Conservation (phyloP, 345 rosid species). For the Fremontodendron californicum region DNA sequence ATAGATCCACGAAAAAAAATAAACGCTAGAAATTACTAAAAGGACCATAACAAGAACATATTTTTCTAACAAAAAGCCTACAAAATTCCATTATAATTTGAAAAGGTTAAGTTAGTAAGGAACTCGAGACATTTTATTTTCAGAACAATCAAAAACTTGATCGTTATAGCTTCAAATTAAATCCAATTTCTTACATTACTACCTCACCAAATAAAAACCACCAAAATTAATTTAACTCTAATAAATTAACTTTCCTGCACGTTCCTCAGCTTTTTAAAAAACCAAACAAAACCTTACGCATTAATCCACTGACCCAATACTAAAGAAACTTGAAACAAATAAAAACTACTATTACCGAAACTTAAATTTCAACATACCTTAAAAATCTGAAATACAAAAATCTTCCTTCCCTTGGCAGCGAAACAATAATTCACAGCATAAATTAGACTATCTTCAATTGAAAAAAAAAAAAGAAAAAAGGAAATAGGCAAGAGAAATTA, state of each 20-base stretch:
- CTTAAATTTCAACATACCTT: slow-evolving; percentile 30
- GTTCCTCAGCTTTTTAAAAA: background rate
- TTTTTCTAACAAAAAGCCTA: background rate
- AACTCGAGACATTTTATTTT: slow-evolving; percentile 1
- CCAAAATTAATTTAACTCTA: background rate
- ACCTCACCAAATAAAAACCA: slow-evolving; percentile 27
- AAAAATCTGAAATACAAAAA: slow-evolving; percentile 3
- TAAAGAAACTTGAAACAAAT: background rate
- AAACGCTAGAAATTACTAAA: background rate
- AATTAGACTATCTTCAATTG: background rate
- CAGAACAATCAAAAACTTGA: background rate
- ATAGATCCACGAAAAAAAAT: slow-evolving; percentile 9
- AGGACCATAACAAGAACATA: background rate
- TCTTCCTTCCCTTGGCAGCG: background rate
- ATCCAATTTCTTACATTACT: slow-evolving; percentile 21
- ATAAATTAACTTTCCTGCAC: background rate
- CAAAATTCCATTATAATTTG: background rate
- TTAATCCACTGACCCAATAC: background rate
- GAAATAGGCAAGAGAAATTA: too few species aligned
- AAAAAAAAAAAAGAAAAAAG: background rate
- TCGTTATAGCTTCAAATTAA: background rate
- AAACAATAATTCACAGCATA: background rate
- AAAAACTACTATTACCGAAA: background rate
- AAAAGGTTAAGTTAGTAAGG: background rate
- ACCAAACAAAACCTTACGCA: background rate